phyloP scores from a whole-genome alignment of 345 rosid genomes.

The Lepidium aucheri region DNA sequence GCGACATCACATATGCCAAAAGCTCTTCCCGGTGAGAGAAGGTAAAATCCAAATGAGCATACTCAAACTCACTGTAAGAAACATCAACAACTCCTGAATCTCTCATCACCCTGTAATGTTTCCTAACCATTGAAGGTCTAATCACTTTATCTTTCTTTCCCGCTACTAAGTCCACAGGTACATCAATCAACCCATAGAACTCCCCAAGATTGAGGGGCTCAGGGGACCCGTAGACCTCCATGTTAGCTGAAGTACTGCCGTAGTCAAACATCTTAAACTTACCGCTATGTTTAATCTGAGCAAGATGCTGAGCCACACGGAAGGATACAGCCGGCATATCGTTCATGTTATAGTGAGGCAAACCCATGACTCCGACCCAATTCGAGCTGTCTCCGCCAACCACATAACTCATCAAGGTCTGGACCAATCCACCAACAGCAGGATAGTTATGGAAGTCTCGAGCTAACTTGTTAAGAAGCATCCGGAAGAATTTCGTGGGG shows the following conservation, averaged over 20 bases:
- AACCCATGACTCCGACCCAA: slow-evolving; percentile 85
- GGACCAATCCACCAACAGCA: slow-evolving; percentile 92
- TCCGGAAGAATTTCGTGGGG: slow-evolving; percentile 86
- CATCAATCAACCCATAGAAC: slow-evolving; percentile 51
- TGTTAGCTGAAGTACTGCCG: slow-evolving; percentile 52
- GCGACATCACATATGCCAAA: slow-evolving; percentile 73
- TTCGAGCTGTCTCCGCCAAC: slow-evolving; percentile 94
- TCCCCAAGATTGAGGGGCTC: slow-evolving; percentile 85
- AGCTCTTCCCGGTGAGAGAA: slow-evolving; percentile 87
- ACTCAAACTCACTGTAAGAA: slow-evolving; percentile 70
- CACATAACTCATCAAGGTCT: slow-evolving; percentile 67
- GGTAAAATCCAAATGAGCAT: slow-evolving; percentile 89
- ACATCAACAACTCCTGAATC: slow-evolving; percentile 50
- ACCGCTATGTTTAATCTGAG: slow-evolving; percentile 68
- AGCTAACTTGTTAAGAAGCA: slow-evolving; percentile 88
- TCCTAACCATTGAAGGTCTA: slow-evolving; percentile 63
- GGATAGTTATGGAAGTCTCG: slow-evolving; percentile 92
- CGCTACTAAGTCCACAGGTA: slow-evolving; percentile 78
- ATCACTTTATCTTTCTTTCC: slow-evolving; percentile 79
- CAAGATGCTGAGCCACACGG: slow-evolving; percentile 69
- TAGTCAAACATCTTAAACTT: slow-evolving; percentile 79
- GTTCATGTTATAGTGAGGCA: slow-evolving; percentile 94
- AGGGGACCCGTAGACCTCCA: slow-evolving; percentile 59
- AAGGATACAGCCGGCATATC: slow-evolving; percentile 91
- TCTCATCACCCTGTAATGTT: slow-evolving; percentile 69